Evolutionary conservation across 257 asterid genomes (phyloP).

Genomic region (Sherardia arvensis): DNA sequence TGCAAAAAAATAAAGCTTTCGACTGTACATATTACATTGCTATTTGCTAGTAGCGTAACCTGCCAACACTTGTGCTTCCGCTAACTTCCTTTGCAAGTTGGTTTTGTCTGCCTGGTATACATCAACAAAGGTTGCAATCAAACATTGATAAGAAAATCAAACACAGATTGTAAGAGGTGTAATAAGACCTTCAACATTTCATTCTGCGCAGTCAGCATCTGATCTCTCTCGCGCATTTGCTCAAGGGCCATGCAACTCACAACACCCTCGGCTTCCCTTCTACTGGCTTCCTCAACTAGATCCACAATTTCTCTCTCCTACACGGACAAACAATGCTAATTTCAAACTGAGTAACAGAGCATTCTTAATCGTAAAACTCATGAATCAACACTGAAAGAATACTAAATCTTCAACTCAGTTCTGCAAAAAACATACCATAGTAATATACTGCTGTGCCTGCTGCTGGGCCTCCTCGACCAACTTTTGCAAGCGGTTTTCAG

Average conservation of each 20-base stretch:
- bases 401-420: conserved; percentile 1
- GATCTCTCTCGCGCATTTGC: conserved; percentile 63
- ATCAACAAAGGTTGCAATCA: no score
- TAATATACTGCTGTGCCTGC: conserved; percentile 37
- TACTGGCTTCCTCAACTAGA: conserved; percentile 48
- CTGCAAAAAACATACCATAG: conserved; percentile 38
- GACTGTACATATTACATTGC: background rate
- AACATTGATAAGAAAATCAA: no score
- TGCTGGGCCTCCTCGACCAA: conserved; percentile 69
- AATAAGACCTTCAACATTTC: conserved; percentile 65
- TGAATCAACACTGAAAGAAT: no score
- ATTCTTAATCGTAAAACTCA: no score
- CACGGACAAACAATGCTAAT: background rate
- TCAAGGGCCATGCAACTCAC: conserved; percentile 45
- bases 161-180: no score
- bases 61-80: conserved; percentile 29
- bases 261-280: conserved; percentile 46
- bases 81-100: conserved; percentile 52
- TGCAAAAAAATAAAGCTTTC: background rate
- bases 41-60: conserved; percentile 13
- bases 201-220: conserved; percentile 64
- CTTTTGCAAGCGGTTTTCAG: conserved; percentile 67
- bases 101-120: conserved; percentile 47
- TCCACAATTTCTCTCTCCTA: conserved; percentile 58
- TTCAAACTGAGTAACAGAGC: background rate